Evolutionary conservation across 805 yeast genomes (phyloP), one percentile per base, ranked within the genome.

Genomic region (Scheffersomyces lignosus): DNA sequence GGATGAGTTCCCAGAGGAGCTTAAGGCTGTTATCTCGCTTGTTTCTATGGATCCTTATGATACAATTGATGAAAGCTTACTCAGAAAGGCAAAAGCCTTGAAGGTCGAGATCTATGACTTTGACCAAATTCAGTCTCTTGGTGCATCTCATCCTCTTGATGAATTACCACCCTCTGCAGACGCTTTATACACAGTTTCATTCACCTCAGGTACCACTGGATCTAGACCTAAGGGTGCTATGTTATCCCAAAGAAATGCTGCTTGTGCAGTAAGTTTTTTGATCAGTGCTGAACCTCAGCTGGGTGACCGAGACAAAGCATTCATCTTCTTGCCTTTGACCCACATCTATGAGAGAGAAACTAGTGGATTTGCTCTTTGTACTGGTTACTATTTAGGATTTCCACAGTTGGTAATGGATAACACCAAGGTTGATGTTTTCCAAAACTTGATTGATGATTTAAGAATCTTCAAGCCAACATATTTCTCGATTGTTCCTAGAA

Each of bases 181-280:
- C 12, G 54, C 62, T 3, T 27, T 51, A 8, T 79, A 77, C 54
- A 80, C 89, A 13, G 75, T 83, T 32, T 77, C 83, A 5, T 83
- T 82, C 55, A 83, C 90, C 2, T 80, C 87, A 0, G 90, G 90
- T 22, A 83, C 90, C 2, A 82, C 89, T 1, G 88, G 88, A 13
- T 59, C 72, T 13, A 45, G 45, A 24, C 90, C 90, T 32, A 83
- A 83, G 58, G 90, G 90, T 36, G 89, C 80, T 13, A 75, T 73
- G 15, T 51, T 71, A 33, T 64, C 75, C 6, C 87, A 83, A 33
- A 60, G 62, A 8, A 73, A 72, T 50, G 67, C 75, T 8, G 64
- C 73, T 9, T 71, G 84, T 2, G 70, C 74, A 2, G 60, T 71
- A 27, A 54, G 71, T 0, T 60, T 72, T 33, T 27, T 38, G 9